Conservation (phyloP, 768 basidiomycete genomes). For the Leccinum variicolor region DNA sequence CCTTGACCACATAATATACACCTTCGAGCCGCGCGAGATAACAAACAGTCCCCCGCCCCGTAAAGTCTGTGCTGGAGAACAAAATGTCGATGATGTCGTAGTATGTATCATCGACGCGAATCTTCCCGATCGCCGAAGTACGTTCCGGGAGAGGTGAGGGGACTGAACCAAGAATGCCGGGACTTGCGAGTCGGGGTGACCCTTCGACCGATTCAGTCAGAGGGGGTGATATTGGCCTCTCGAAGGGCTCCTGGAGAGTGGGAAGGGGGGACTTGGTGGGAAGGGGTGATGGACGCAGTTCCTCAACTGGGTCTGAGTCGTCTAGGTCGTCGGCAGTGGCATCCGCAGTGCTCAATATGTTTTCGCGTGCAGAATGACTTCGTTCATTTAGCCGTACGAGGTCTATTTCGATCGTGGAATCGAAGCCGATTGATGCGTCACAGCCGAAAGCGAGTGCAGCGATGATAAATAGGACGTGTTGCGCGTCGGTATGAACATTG, state of each 20-base stretch:
- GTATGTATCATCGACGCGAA: neutral
- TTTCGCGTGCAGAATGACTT: neutral
- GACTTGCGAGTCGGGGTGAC: no score
- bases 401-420: neutral
- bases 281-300: no score
- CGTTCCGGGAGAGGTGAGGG: neutral
- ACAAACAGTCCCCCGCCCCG: neutral
- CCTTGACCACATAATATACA: neutral
- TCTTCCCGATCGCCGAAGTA: neutral
- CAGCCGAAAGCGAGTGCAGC: neutral
- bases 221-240: no score
- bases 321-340: no score
- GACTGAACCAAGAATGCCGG: no score
- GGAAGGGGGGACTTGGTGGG: no score
- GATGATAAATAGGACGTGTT: neutral
- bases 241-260: no score
- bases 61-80: neutral
- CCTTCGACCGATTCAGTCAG: no score
- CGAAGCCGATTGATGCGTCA: neutral
- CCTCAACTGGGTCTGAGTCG: no score
- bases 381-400: neutral
- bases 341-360: neutral
- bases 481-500: neutral
- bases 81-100: neutral
- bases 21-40: neutral